Evolutionary conservation across 1,139 yeast genomes (phyloP).

Genomic region (Lodderomyces theae): DNA sequence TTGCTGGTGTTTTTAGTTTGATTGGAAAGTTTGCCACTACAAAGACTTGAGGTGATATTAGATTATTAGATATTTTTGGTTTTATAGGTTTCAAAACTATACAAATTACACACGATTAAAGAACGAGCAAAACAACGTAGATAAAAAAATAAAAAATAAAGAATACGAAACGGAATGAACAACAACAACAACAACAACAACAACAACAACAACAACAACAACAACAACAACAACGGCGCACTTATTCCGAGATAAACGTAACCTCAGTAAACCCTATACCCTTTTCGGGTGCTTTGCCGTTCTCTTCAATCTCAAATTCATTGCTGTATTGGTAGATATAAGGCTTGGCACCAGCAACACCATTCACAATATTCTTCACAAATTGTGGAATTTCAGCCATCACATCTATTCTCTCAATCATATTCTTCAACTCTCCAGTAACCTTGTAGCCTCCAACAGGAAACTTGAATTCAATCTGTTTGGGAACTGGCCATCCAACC

Average conservation of each 20-base stretch:
- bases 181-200: background rate
- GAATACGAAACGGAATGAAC: background rate
- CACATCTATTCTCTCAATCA: constrained; percentile 91
- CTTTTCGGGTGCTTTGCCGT: constrained; percentile 27
- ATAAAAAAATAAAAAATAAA: too few species aligned
- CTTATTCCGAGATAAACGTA: constrained; percentile 61
- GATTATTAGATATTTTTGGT: too few species aligned
- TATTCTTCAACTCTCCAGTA: constrained; percentile 51
- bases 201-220: background rate
- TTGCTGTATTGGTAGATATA: constrained; percentile 89
- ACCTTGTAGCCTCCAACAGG: constrained; percentile 24
- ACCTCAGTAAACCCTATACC: constrained; percentile 82
- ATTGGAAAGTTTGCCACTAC: constrained; percentile 12
- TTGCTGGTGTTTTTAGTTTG: constrained; percentile 31
- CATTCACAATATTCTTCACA: constrained; percentile 88
- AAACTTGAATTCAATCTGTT: constrained; percentile 55
- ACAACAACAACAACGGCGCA: background rate
- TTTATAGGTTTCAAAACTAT: too few species aligned
- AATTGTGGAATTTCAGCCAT: constrained; percentile 96
- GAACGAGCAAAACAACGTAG: too few species aligned
- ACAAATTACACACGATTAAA: too few species aligned
- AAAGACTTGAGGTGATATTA: constrained; percentile 1
- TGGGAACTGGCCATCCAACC: constrained; percentile 92
- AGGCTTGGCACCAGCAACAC: constrained; percentile 94
- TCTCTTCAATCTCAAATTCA: constrained; percentile 35